Base-by-base conservation (phyloP, 352 stramenopile genomes). In the Halophytophthora batemanensis region DNA sequence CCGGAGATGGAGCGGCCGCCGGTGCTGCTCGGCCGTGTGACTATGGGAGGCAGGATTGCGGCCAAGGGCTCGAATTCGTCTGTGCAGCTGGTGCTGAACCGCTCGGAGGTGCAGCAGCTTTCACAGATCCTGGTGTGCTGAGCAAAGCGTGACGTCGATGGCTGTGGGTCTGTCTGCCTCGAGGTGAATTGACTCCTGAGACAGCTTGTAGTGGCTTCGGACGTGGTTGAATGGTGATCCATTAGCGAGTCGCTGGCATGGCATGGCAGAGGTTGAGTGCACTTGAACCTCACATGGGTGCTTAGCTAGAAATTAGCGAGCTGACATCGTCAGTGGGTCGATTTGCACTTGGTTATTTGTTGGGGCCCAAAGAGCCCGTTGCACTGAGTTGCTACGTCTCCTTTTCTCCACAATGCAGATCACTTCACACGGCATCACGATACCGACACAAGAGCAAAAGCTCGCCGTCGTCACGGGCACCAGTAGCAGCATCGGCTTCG, bases 401-500 rank as follows among this genome's bases (percentile, higher is more conserved):
- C n/a, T n/a, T n/a, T n/a, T n/a, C n/a, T n/a, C n/a, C n/a, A n/a
- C n/a, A n/a, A n/a, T n/a, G n/a, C n/a, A n/a, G n/a, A n/a, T n/a
- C n/a, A n/a, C n/a, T n/a, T n/a, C n/a, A n/a, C n/a, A 66, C 36
- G 58, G 58, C 46, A 54, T 41, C 34, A 19, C 40, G 10, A 74
- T 84, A 25, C 35, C 65, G 25, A 64, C 69, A 13, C 61, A 73
- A 51, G 25, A 52, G 10, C 74, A 53, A 22, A 95, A 78, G 29
- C 40, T 96, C 22, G 84, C 69, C 22, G 67, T 96, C 62, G 82
- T 96, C 31, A 96, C 87, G 6, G 87, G 87, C 28, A 67, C 60
- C 43, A 95, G 93, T 60, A 83, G 77, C 15, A 85, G 88, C 8
- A 85, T 97, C 54, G 88, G 88, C 21, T 90, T 79, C 33, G 77